phyloP scores from a whole-genome alignment of 2,329 filamentous ascomycete genomes.

The Kalmusia sp. region DNA sequence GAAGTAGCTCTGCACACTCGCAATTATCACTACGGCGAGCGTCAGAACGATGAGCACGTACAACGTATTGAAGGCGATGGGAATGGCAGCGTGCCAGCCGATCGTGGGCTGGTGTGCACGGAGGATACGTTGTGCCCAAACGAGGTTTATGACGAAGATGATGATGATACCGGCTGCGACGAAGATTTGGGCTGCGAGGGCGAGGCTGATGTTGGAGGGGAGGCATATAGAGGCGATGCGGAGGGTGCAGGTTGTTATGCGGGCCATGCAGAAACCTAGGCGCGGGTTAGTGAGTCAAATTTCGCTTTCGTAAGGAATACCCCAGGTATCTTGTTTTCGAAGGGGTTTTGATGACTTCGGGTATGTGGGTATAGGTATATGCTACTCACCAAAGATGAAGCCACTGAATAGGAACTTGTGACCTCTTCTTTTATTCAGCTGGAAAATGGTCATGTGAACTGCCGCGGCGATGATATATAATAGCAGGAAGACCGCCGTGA shows the following conservation, averaged over 20 bases:
- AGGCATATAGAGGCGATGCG: slow-evolving; percentile 41
- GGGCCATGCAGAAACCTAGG: slow-evolving; percentile 52
- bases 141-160: slow-evolving; percentile 78
- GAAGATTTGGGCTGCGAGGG: slow-evolving; percentile 70
- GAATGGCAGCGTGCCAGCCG: slow-evolving; percentile 69
- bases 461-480: slow-evolving; percentile 51
- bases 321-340: too few species aligned
- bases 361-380: background rate
- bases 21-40: slow-evolving; percentile 71
- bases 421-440: slow-evolving; percentile 43
- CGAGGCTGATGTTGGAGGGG: slow-evolving; percentile 53
- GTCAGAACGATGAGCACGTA: slow-evolving; percentile 65
- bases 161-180: slow-evolving; percentile 76
- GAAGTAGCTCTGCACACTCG: slow-evolving; percentile 70
- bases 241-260: slow-evolving; percentile 50
- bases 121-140: slow-evolving; percentile 78
- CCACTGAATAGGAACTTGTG: slow-evolving; percentile 52
- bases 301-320: background rate
- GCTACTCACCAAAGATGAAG: slow-evolving; percentile 48
- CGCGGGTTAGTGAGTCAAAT: background rate
- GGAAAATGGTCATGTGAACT: slow-evolving; percentile 52
- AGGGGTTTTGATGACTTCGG: too few species aligned
- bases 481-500: slow-evolving; percentile 49
- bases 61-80: slow-evolving; percentile 62
- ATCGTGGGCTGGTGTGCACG: slow-evolving; percentile 73